Base-by-base conservation (phyloP, 1,139 yeast species). In the Eremothecium coryli region DNA sequence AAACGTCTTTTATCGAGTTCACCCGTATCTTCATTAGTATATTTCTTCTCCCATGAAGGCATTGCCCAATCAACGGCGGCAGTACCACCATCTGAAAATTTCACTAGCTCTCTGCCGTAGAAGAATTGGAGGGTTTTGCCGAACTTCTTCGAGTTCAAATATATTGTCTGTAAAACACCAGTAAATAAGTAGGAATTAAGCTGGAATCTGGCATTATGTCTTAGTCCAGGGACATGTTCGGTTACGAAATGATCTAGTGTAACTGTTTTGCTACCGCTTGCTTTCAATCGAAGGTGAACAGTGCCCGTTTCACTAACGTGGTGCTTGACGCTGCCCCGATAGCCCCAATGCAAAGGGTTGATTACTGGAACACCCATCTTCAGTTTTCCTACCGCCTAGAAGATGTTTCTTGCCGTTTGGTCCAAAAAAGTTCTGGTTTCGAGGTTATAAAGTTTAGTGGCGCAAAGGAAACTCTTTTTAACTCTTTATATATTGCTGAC, bases 31-130 rank as follows among this genome's bases (percentile, higher is more conserved):
- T 23, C 34, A n/a, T 44, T 39, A 17, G 60, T 62, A 14, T 80
- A 77, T 18, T 55, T 49, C 3, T 31, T 17, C 15, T 44, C 34
- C 61, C 61, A 57, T 4, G 42, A 39, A 14, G 56, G 56, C 40
- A 82, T 68, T 2, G 71, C 85, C 71, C 84, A 84, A 59, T 86
- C 96, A 14, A 80, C 73, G 8, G 93, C 76, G 40, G 84, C 71
- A 27, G 72, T 68, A 14, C 93, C 93, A 4, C 73, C 74, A 42
- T 78, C 82, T 8, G 66, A 55, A 52, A 74, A 75, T 2, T 61
- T 55, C 38, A 82, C 66, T 14, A 81, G 52, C 43, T 86, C 78
- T 49, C 96, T 71, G 2, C 94, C 95, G 48, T 82, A 86, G 57
- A 73, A 71, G 3, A 82, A 76, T 33, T 65, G 65, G 49, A 75